phyloP scores from a whole-genome alignment of 306 rosid species.

The Vigna hirtella region DNA sequence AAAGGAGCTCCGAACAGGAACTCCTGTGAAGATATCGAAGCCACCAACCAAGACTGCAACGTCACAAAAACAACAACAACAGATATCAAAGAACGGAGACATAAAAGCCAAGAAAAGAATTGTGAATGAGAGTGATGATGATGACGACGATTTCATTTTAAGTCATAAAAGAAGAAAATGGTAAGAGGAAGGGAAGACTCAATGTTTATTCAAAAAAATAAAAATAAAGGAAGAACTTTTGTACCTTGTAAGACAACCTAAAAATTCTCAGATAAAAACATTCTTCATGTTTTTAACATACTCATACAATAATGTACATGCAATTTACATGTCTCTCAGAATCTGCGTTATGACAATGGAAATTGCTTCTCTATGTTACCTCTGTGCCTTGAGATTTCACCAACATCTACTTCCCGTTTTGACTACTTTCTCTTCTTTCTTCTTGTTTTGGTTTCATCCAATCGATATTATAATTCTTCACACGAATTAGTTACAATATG shows the following conservation, averaged over 20 bases:
- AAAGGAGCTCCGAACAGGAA: conserved; percentile 78
- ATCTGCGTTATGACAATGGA: conserved; percentile 23
- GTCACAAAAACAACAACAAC: conserved; percentile 72
- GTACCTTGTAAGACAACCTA: conserved; percentile 37
- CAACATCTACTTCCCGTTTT: no score
- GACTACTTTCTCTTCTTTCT: no score
- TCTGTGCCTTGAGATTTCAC: neutral
- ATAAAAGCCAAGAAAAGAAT: conserved; percentile 75
- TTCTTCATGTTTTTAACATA: conserved; percentile 56
- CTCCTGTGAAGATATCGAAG: conserved; percentile 74
- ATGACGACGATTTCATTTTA: conserved; percentile 62
- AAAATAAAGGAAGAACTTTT: conserved; percentile 16
- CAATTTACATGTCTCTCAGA: conserved; percentile 32
- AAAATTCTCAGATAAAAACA: conserved; percentile 46
- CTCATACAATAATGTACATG: conserved; percentile 44
- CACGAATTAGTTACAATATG: no score
- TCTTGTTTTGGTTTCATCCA: no score
- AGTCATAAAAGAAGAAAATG: conserved; percentile 80
- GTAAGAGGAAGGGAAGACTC: conserved; percentile 47
- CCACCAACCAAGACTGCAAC: conserved; percentile 62
- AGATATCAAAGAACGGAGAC: conserved; percentile 72
- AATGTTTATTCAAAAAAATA: conserved; percentile 21
- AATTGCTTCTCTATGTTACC: neutral
- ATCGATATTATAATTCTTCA: no score
- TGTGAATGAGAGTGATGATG: conserved; percentile 57